These are phyloP conservation scores for Dothistroma pini DNA, from an alignment of 2,329 filamentous ascomycete species.

Conservation along the genomic window DNA sequence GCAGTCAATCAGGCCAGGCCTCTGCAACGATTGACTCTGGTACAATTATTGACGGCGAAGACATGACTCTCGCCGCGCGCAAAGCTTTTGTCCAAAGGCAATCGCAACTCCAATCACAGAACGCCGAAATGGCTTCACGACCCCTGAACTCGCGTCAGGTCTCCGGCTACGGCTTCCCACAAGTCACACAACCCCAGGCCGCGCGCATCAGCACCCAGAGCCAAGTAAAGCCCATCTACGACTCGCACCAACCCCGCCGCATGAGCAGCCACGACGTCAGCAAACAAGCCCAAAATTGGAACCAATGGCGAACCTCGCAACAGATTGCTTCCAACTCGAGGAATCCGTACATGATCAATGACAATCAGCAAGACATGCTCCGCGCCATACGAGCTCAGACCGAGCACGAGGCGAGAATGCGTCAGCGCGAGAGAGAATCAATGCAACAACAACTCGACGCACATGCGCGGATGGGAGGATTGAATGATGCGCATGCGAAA, in stretches of 20 bases:
- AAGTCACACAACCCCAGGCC: conserved; percentile 7
- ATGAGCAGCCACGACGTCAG: conserved; percentile 43
- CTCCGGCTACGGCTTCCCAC: conserved; percentile 1
- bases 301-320: conserved; percentile 59
- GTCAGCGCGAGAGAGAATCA: conserved; percentile 56
- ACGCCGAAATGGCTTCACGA: conserved; percentile 6
- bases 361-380: conserved; percentile 48
- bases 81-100: conserved; percentile 36
- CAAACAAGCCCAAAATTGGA: conserved; percentile 42
- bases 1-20: conserved; percentile 13
- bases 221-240: conserved; percentile 36
- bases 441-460: conserved; percentile 65
- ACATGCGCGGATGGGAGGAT: conserved; percentile 69
- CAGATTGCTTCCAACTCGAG: conserved; percentile 34
- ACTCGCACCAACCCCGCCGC: conserved; percentile 56
- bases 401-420: conserved; percentile 52
- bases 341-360: conserved; percentile 20
- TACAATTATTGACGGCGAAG: conserved; percentile 51
- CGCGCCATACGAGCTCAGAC: conserved; percentile 59
- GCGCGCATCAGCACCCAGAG: conserved; percentile 11
- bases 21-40: conserved; percentile 10
- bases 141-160: conserved; percentile 8
- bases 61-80: conserved; percentile 69
- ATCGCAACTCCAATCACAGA: conserved; percentile 9
- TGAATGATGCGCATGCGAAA: conserved; percentile 73